Evolutionary conservation across 345 rosid genomes (phyloP).

Genomic region (Litchi chinensis): DNA sequence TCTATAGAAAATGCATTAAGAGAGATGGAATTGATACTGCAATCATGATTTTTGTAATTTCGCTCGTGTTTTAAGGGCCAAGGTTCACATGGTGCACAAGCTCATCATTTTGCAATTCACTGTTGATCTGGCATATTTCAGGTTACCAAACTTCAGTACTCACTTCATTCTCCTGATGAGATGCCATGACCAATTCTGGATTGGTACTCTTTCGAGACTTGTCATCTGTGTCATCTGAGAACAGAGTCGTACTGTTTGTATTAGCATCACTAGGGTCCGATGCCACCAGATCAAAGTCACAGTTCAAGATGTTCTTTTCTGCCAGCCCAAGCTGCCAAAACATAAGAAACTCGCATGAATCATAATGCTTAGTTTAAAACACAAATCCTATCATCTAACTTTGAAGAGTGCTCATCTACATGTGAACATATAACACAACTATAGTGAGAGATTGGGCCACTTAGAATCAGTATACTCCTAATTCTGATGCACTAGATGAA

Average conservation of each 20-base stretch:
- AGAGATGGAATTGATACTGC: neutral
- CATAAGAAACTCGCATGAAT: slow-evolving; percentile 15
- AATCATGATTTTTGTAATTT: neutral
- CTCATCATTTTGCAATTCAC: slow-evolving; percentile 6
- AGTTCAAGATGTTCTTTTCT: slow-evolving; percentile 87
- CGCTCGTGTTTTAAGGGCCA: neutral
- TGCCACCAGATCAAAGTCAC: slow-evolving; percentile 78
- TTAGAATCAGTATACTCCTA: neutral
- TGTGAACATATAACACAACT: neutral
- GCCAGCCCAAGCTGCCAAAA: slow-evolving; percentile 87
- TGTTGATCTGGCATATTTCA: neutral
- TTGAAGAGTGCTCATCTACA: neutral
- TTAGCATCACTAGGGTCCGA: slow-evolving; percentile 97
- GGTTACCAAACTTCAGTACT: slow-evolving; percentile 33
- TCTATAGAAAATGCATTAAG: neutral
- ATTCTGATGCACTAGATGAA: slow-evolving; percentile 6
- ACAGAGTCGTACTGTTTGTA: slow-evolving; percentile 81
- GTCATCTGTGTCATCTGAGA: slow-evolving; percentile 98
- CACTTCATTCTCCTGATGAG: slow-evolving; percentile 77
- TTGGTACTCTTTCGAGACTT: slow-evolving; percentile 59
- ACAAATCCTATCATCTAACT: slow-evolving; percentile 8
- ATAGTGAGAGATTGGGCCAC: neutral
- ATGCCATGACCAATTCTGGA: slow-evolving; percentile 58
- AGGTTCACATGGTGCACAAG: slow-evolving; percentile 4
- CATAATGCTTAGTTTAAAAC: slow-evolving; percentile 7